phyloP scores from a whole-genome alignment of 495 filamentous ascomycete genomes.

The Talaromyces nanjingensis region DNA sequence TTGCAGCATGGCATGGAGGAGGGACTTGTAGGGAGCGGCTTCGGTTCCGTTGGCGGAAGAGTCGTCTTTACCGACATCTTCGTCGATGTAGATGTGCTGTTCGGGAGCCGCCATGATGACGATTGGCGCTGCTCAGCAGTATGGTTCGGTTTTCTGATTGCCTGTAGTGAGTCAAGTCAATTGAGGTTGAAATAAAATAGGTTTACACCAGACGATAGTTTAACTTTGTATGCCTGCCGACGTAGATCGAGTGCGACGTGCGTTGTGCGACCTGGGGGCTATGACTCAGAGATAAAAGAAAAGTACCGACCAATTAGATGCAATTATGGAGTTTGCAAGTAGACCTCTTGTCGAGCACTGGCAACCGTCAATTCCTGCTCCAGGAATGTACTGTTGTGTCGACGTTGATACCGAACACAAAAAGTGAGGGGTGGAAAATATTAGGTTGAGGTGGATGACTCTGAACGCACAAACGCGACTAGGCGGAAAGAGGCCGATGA shows the following conservation, averaged over 20 bases:
- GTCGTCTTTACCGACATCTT: conserved; percentile 68
- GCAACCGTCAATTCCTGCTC: neutral
- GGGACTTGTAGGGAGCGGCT: conserved; percentile 69
- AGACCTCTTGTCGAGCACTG: neutral
- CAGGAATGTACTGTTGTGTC: neutral
- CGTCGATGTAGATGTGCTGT: conserved; percentile 64
- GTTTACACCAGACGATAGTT: neutral
- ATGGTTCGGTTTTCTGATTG: neutral
- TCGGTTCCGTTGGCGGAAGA: conserved; percentile 60
- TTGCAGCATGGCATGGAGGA: conserved; percentile 70
- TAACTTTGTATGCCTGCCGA: neutral
- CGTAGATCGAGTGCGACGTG: neutral
- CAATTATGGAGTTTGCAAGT: neutral
- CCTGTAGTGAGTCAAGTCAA: neutral
- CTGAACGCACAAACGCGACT: neutral
- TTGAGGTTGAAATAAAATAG: neutral
- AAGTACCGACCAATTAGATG: neutral
- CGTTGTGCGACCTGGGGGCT: neutral
- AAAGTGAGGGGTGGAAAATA: neutral
- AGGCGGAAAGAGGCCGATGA: neutral
- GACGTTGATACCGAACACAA: neutral
- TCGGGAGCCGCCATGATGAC: conserved; percentile 7
- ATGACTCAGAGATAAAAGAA: conserved; percentile 1
- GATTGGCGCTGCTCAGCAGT: neutral
- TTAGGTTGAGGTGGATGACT: neutral